Conservation (phyloP, 345 rosid genomes). For the Syzygium aqueum region DNA sequence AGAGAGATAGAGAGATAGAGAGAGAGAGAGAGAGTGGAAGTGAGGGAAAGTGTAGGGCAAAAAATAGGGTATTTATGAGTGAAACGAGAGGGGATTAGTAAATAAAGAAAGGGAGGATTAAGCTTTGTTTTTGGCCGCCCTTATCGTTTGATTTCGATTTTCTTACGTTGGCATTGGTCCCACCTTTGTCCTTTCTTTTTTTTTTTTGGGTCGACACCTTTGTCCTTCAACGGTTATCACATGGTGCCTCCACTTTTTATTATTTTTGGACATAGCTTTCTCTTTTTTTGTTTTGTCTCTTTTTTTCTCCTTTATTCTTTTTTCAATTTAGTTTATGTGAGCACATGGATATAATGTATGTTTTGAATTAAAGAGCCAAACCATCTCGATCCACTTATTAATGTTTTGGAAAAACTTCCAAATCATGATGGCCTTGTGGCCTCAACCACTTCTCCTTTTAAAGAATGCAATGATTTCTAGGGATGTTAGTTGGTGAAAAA, state of each 20-base stretch:
- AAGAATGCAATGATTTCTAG: not conserved
- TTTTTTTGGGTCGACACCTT: not conserved
- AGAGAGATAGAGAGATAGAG: no score
- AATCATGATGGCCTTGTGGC: not conserved
- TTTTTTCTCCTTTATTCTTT: not conserved
- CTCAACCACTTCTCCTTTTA: not conserved
- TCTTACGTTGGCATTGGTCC: not conserved
- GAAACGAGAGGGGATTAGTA: not conserved
- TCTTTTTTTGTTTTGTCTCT: not conserved
- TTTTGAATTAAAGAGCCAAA: not conserved
- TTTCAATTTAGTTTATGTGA: not conserved
- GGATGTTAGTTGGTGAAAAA: not conserved
- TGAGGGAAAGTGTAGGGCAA: not conserved
- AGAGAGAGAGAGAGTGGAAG: not conserved
- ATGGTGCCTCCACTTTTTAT: not conserved
- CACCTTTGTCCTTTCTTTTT: not conserved
- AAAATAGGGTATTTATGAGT: constrained; percentile 5
- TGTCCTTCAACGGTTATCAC: not conserved
- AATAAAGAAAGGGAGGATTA: not conserved
- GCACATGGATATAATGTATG: not conserved
- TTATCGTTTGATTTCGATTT: not conserved
- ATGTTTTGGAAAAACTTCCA: not conserved
- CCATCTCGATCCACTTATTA: not conserved
- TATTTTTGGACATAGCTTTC: not conserved
- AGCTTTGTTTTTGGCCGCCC: constrained; percentile 2